Conservation (phyloP, 805 yeast species). For the Tetrapisispora taiwanensis region DNA sequence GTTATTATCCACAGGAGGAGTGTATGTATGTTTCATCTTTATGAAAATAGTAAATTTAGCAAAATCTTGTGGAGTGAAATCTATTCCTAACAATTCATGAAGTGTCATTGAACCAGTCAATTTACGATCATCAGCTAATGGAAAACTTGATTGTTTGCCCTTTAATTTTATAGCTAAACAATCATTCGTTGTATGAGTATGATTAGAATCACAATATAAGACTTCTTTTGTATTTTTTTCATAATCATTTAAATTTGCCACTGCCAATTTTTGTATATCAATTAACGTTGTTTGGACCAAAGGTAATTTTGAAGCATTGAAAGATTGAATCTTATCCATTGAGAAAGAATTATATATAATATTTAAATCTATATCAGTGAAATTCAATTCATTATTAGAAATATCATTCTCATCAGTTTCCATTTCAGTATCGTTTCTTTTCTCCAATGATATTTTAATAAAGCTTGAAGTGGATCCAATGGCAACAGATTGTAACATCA, state of each 20-base stretch:
- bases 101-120: slow-evolving; percentile 18
- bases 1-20: slow-evolving; percentile 7
- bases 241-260: slow-evolving; percentile 10
- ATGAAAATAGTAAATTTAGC: slow-evolving; percentile 25
- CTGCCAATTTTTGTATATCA: slow-evolving; percentile 11
- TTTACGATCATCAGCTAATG: slow-evolving; percentile 9
- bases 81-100: slow-evolving; percentile 25
- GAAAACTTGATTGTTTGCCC: slow-evolving; percentile 13
- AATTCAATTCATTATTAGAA: slow-evolving; percentile 14
- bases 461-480: background rate
- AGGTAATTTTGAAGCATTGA: slow-evolving; percentile 4
- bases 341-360: slow-evolving; percentile 19
- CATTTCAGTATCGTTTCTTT: slow-evolving; percentile 1
- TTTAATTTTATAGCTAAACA: slow-evolving; percentile 16
- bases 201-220: slow-evolving; percentile 10
- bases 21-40: slow-evolving; percentile 18
- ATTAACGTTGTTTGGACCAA: slow-evolving; percentile 9
- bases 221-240: slow-evolving; percentile 8
- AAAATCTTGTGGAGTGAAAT: slow-evolving; percentile 27
- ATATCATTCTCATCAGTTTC: slow-evolving; percentile 1
- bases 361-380: slow-evolving; percentile 10
- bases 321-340: slow-evolving; percentile 8
- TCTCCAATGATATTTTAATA: slow-evolving; percentile 12
- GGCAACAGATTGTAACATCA: background rate
- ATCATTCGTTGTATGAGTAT: slow-evolving; percentile 11